These are phyloP conservation scores for Sporothrix phasma DNA, from an alignment of 2,329 filamentous ascomycete genomes.

Conservation along the genomic window DNA sequence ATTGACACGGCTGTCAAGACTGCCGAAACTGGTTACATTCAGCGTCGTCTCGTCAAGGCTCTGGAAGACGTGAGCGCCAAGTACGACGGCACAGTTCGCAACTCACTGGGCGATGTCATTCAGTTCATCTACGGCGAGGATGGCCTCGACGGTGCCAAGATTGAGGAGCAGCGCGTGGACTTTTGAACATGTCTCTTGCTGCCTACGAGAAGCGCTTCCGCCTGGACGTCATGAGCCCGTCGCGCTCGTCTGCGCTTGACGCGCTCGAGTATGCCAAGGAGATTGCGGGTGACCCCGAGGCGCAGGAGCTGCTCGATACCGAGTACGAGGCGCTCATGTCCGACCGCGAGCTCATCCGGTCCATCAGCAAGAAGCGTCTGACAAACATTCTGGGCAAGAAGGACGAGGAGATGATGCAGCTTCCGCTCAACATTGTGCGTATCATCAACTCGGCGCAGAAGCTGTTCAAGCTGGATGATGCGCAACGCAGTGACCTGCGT, in stretches of 20 bases:
- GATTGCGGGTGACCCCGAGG: conserved; percentile 75
- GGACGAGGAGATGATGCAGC: conserved; percentile 76
- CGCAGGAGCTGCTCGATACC: conserved; percentile 76
- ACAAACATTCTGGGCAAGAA: conserved; percentile 38
- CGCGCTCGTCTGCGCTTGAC: conserved; percentile 50
- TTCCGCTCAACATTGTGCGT: conserved; percentile 83
- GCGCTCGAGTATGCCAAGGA: conserved; percentile 79
- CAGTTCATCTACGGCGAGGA: conserved; percentile 98
- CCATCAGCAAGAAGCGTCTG: conserved; percentile 43
- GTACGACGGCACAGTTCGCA: conserved; percentile 94
- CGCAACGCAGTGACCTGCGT: conserved; percentile 77
- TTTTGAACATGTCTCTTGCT: conserved; percentile 70
- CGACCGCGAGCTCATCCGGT: conserved; percentile 68
- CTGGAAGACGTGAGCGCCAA: conserved; percentile 96
- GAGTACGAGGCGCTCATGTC: conserved; percentile 71
- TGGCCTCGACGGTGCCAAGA: conserved; percentile 83
- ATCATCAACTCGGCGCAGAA: conserved; percentile 86
- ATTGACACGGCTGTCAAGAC: conserved; percentile 99
- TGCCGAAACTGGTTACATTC: conserved; percentile 97
- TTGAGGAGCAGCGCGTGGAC: conserved; percentile 87
- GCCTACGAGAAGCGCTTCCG: conserved; percentile 75
- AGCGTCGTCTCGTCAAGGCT: conserved; percentile 94
- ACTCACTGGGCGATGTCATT: conserved; percentile 90
- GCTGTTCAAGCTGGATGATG: conserved; percentile 81
- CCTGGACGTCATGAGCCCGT: conserved; percentile 71